Evolutionary conservation across 176 grass and related monocot genomes (phyloP).

Genomic region (Luzula sylvatica): DNA sequence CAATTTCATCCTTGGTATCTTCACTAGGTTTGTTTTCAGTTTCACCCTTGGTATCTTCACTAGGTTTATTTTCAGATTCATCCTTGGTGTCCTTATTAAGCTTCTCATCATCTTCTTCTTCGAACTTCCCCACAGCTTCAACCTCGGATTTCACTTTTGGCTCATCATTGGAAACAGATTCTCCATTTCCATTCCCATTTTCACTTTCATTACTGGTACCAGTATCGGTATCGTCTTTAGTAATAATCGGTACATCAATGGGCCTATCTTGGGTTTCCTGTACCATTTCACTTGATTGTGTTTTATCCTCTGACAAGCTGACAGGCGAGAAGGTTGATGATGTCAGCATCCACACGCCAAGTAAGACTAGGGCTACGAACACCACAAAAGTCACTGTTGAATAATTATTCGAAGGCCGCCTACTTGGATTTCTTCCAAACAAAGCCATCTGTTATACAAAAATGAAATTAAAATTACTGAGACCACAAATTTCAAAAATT

Average conservation of each 20-base stretch:
- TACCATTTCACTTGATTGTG: constrained; percentile 17
- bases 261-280: constrained; percentile 46
- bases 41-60: constrained; percentile 4
- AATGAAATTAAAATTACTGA: neutral
- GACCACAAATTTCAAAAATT: neutral
- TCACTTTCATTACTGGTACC: constrained; percentile 18
- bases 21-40: neutral
- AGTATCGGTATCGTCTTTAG: constrained; percentile 39
- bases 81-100: neutral
- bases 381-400: constrained; percentile 48
- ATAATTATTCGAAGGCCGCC: constrained; percentile 45
- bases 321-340: constrained; percentile 33
- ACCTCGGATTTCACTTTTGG: constrained; percentile 8
- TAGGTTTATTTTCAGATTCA: neutral
- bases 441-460: constrained; percentile 40
- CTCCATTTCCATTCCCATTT: constrained; percentile 7
- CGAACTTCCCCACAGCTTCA: constrained; percentile 15
- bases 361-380: constrained; percentile 59
- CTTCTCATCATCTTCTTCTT: constrained; percentile 17
- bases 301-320: constrained; percentile 21
- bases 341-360: constrained; percentile 70
- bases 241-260: constrained; percentile 48
- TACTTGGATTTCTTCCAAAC: constrained; percentile 56
- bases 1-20: neutral
- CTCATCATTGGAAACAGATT: constrained; percentile 19